A percentile compares a stretch with the other conserved stretches of the same genome.
phyloP scores from a whole-genome alignment of 176 grass and related monocot genomes.

The Typha latifolia region DNA sequence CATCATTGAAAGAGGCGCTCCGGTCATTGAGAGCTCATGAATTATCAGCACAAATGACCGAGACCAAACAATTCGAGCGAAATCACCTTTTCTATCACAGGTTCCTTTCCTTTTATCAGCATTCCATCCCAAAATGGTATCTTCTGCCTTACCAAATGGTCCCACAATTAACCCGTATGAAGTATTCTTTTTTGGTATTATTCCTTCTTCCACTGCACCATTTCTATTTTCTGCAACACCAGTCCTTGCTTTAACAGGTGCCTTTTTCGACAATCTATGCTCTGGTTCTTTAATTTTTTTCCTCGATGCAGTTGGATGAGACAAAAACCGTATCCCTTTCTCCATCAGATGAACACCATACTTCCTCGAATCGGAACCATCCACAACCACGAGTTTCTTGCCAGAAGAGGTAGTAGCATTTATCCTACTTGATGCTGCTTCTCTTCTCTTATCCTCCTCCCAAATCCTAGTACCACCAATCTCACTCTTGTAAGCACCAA shows the following conservation, averaged over 20 bases:
- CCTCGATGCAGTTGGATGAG: conserved; percentile 7
- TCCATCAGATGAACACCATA: conserved; percentile 4
- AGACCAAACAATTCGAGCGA: conserved; percentile 26
- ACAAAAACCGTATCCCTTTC: conserved; percentile 7
- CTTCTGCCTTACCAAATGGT: conserved; percentile 37
- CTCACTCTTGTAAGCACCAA: conserved; percentile 14
- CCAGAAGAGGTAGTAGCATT: conserved; percentile 17
- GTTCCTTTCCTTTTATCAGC: conserved; percentile 26
- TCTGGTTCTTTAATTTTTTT: conserved; percentile 10
- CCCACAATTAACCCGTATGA: conserved; percentile 44
- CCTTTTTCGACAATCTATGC: conserved; percentile 2
- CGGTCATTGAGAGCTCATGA: conserved; percentile 49
- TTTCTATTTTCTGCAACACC: conserved; percentile 15
- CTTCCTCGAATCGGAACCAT: conserved; percentile 13
- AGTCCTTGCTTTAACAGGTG: conserved; percentile 2
- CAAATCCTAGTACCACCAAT: conserved; percentile 11
- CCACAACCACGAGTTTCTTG: conserved; percentile 6
- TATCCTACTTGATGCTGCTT: not conserved
- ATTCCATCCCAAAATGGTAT: conserved; percentile 34
- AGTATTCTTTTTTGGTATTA: conserved; percentile 37
- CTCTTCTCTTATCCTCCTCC: conserved; percentile 7
- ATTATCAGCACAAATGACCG: conserved; percentile 39
- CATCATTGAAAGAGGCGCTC: conserved; percentile 46
- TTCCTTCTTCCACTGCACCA: conserved; percentile 27
- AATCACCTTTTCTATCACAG: conserved; percentile 29